These are phyloP conservation scores for Spatholobus suberectus DNA, from an alignment of 306 rosid genomes.

Conservation along the genomic window DNA sequence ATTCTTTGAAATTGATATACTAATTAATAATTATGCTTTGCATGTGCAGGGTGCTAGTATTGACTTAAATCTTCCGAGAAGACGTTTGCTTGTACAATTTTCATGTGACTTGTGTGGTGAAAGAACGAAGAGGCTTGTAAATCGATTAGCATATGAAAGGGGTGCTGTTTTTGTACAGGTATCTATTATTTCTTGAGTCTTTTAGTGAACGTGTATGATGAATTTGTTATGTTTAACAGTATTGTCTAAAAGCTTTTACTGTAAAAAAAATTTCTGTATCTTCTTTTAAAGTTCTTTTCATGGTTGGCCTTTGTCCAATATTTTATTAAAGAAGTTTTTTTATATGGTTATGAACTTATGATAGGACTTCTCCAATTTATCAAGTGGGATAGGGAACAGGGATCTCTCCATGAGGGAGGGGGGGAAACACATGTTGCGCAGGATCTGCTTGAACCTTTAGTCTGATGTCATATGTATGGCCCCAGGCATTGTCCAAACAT, in stretches of 20 bases:
- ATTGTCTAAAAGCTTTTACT: conserved; percentile 9
- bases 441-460: background rate
- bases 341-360: background rate
- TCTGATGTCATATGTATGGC: background rate
- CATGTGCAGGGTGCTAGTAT: conserved; percentile 63
- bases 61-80: conserved; percentile 76
- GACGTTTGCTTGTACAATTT: conserved; percentile 85
- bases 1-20: background rate
- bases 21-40: background rate
- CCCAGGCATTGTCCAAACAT: background rate
- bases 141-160: conserved; percentile 83
- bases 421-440: background rate
- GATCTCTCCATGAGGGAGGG: background rate
- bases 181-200: conserved; percentile 29
- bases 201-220: background rate
- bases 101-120: conserved; percentile 78
- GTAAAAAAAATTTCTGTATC: background rate
- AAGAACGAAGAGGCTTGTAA: conserved; percentile 79
- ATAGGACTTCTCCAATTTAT: background rate
- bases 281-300: background rate
- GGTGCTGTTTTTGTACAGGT: conserved; percentile 87
- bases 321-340: background rate
- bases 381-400: conserved; percentile 12
- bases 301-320: background rate
- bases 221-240: conserved; percentile 20